phyloP scores from a whole-genome alignment of 805 yeast species.

The Ogataea nakhonphanomensis region DNA sequence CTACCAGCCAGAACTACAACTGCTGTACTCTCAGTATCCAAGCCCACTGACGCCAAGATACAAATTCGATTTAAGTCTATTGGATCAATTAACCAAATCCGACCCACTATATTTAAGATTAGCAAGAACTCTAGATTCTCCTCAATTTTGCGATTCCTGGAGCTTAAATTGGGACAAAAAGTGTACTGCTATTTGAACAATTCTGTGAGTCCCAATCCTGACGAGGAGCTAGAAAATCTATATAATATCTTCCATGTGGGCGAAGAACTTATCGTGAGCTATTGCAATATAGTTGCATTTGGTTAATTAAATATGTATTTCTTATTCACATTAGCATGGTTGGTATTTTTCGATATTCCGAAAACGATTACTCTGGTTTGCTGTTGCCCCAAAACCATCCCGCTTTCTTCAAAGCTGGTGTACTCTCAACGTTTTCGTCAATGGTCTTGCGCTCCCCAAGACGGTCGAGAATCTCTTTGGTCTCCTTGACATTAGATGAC shows the following conservation, averaged over 20 bases:
- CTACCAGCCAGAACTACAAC: conserved; percentile 25
- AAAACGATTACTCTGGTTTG: not conserved
- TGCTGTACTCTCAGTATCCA: conserved; percentile 20
- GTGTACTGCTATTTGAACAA: conserved; percentile 44
- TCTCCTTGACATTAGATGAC: conserved; percentile 35
- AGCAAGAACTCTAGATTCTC: conserved; percentile 45
- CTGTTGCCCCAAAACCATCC: conserved; percentile 33
- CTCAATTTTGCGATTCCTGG: conserved; percentile 44
- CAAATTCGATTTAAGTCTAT: conserved; percentile 57
- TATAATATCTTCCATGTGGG: conserved; percentile 34
- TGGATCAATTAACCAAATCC: conserved; percentile 50
- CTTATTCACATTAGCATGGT: conserved; percentile 1
- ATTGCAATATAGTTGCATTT: conserved; percentile 45
- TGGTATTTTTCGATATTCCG: not conserved
- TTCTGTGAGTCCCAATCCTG: conserved; percentile 44
- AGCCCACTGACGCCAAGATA: conserved; percentile 31
- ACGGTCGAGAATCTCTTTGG: conserved; percentile 36
- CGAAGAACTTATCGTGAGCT: conserved; percentile 41
- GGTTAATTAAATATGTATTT: conserved; percentile 29
- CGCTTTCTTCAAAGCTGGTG: conserved; percentile 13
- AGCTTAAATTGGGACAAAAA: conserved; percentile 34
- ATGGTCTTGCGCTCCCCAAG: conserved; percentile 35
- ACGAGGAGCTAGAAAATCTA: conserved; percentile 39
- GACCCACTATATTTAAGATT: conserved; percentile 49
- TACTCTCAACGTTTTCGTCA: conserved; percentile 18